Percentiles rank a stretch among this genome's conserved stretches.
Evolutionary conservation across 345 rosid genomes (phyloP).

Genomic region (rapeseed (Brassica napus)): Da-Ae NC_063447.1:8717001-8717500

Average conservation of each 20-base stretch:
- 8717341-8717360: conserved; percentile 29
- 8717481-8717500: conserved; percentile 7
- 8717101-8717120: conserved; percentile 38
- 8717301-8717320: conserved; percentile 24
- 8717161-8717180: conserved; percentile 51
- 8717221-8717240: background rate
- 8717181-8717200: conserved; percentile 49
- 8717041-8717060: conserved; percentile 80
- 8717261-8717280: conserved; percentile 2
- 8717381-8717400: conserved; percentile 32
- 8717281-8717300: conserved; percentile 27
- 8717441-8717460: conserved; percentile 15
- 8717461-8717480: background rate
- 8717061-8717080: conserved; percentile 69
- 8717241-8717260: conserved; percentile 2
- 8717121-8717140: conserved; percentile 52
- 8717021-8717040: conserved; percentile 88
- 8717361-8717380: conserved; percentile 35
- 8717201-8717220: conserved; percentile 57
- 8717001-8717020: conserved; percentile 80
- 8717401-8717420: conserved; percentile 37
- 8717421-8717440: conserved; percentile 25
- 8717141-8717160: conserved; percentile 70
- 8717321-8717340: conserved; percentile 18
- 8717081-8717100: conserved; percentile 71